phyloP scores from a whole-genome alignment of 371 early-diverging fungal genomes.

The Mucor lusitanicus region DNA sequence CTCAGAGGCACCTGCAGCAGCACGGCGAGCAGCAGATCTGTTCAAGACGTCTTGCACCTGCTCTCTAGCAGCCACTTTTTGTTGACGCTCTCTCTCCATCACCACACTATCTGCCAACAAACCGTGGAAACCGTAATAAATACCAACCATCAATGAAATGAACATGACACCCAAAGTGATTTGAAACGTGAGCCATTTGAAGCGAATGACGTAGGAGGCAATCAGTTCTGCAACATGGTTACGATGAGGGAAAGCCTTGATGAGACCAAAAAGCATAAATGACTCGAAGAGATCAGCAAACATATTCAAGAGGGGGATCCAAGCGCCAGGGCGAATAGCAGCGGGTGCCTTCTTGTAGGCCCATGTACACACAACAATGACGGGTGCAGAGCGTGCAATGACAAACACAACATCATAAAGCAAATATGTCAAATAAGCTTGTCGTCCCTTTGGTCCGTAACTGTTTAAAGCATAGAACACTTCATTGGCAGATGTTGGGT shows the following conservation, averaged over 20 bases:
- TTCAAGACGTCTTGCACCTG: slow-evolving; percentile 32
- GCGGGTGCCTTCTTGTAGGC: slow-evolving; percentile 36
- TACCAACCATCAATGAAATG: slow-evolving; percentile 35
- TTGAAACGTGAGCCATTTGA: slow-evolving; percentile 40
- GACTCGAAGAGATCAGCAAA: slow-evolving; percentile 37
- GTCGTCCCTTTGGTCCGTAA: slow-evolving; percentile 45
- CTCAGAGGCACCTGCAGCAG: slow-evolving; percentile 15
- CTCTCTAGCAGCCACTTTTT: slow-evolving; percentile 23
- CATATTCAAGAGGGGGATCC: slow-evolving; percentile 38
- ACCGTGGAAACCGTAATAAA: slow-evolving; percentile 46
- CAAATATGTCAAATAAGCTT: slow-evolving; percentile 39
- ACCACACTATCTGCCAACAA: slow-evolving; percentile 45
- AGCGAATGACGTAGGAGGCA: slow-evolving; percentile 28
- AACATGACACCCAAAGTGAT: slow-evolving; percentile 26
- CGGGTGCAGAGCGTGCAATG: slow-evolving; percentile 34
- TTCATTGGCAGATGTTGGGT: slow-evolving; percentile 32
- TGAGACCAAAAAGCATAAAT: slow-evolving; percentile 19
- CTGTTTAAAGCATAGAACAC: slow-evolving; percentile 32
- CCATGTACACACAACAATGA: slow-evolving; percentile 37
- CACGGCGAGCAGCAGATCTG: slow-evolving; percentile 20
- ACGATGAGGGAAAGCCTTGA: slow-evolving; percentile 40
- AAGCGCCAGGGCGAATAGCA: slow-evolving; percentile 38
- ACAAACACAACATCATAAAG: slow-evolving; percentile 43
- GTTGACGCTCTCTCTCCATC: slow-evolving; percentile 39
- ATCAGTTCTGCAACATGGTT: slow-evolving; percentile 22